Evolutionary conservation across 768 basidiomycete species (phyloP).

Genomic region (Pholiota microspora): DNA sequence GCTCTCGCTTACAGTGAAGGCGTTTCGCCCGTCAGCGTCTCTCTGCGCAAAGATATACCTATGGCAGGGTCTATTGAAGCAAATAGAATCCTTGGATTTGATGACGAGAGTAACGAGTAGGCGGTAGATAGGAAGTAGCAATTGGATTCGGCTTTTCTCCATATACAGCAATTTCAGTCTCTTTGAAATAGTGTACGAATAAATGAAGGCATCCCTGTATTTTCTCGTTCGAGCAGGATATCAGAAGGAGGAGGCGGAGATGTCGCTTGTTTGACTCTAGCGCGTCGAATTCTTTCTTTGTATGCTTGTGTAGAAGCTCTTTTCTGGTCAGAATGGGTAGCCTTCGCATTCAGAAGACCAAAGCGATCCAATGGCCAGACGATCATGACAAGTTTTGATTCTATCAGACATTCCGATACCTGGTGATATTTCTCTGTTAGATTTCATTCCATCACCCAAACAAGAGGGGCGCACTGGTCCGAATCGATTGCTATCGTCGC

Average conservation of each 20-base stretch:
- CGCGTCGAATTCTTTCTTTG: conserved; percentile 32
- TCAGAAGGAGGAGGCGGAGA: neutral
- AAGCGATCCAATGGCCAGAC: conserved; percentile 52
- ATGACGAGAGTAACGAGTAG: conserved; percentile 35
- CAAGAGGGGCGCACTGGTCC: conserved; percentile 51
- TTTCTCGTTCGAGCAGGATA: neutral
- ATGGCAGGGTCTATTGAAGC: conserved; percentile 42
- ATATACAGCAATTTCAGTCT: neutral
- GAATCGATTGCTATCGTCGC: conserved; percentile 70
- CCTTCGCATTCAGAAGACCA: conserved; percentile 25
- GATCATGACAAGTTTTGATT: conserved; percentile 47
- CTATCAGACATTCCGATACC: conserved; percentile 48
- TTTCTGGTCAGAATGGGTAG: neutral
- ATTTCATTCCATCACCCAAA: neutral
- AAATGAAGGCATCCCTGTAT: neutral
- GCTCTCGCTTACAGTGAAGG: conserved; percentile 43
- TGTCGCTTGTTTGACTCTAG: conserved; percentile 27
- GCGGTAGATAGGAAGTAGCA: neutral
- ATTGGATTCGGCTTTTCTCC: neutral
- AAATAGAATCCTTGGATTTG: conserved; percentile 39
- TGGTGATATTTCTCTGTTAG: conserved; percentile 12
- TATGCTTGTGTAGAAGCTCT: conserved; percentile 36
- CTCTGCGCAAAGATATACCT: conserved; percentile 42
- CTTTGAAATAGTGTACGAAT: neutral
- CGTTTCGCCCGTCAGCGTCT: conserved; percentile 42